Evolutionary conservation across 768 basidiomycete genomes (phyloP), one percentile per base, ranked within the genome.

Genomic region (Russula compacta): DNA sequence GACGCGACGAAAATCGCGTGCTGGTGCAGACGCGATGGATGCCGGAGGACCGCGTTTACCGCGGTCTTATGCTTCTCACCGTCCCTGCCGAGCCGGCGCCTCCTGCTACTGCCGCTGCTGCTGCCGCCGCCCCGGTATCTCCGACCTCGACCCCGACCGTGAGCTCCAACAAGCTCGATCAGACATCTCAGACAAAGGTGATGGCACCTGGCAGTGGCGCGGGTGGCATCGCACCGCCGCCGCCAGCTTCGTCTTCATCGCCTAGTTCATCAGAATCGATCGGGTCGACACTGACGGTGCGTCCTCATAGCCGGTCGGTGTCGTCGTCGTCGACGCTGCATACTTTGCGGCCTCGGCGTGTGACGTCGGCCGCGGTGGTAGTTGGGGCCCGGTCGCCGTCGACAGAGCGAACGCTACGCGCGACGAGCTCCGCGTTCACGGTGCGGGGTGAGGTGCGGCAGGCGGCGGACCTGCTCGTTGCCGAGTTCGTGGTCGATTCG

Each of bases 401-500:
- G 5, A 61, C 59, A 39, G 79, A 79, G 56, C 57, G 58, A 38
- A 61, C 64, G 9, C 38, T 70, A 39, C 73, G 71, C 35, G 51
- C 71, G 2, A 71, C 80, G 10, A 77, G 81, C 4, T 82, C 84
- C 9, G 81, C 80, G 35, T 86, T 88, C 67, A 85, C 81, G 3
- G 58, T 78, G 49, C 83, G 82, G 52, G 83, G 83, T 43, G 84
- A 85, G 67, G 78, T 85, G 59, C 79, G 77, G 58, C 77, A 79
- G 47, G 73, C 77, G n/a, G 78, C 79, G 54, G 91, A 95, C 70
- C 72, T 92, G 49, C 73, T 92, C 19, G 82, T 93, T 17, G 82
- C 82, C 2, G 93, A 95, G 72, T 69, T 93, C 35, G 81, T 92
- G 32, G 78, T 92, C 32, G 91, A 94, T 73, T 84, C 88, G 57